Evolutionary conservation across 2,329 filamentous ascomycete genomes (phyloP).

Genomic region (Diplodia seriata): DNA sequence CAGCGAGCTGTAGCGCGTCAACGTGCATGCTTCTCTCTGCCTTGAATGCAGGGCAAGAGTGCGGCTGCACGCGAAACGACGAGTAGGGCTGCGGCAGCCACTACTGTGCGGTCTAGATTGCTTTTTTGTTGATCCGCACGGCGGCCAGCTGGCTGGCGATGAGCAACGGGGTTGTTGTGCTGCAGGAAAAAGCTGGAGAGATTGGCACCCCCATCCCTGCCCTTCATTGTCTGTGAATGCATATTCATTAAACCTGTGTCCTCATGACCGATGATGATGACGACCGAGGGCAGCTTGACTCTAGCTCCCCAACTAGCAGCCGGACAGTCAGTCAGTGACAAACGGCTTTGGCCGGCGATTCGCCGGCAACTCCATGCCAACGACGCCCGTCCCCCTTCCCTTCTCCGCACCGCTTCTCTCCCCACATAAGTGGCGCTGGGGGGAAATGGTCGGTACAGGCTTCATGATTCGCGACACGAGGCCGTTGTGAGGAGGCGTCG

Average conservation of each 20-base stretch:
- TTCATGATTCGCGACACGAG: constrained; percentile 15
- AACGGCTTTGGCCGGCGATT: background rate
- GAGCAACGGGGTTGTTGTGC: background rate
- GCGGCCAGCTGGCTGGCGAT: constrained; percentile 3
- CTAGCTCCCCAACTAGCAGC: background rate
- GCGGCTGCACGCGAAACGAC: background rate
- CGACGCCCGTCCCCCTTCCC: background rate
- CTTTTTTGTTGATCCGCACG: constrained; percentile 6
- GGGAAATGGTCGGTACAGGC: background rate
- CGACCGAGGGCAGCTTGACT: background rate
- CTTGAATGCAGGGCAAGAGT: background rate
- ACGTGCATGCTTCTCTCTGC: background rate
- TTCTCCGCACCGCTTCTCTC: constrained; percentile 1
- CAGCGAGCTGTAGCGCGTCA: background rate
- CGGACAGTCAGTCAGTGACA: background rate
- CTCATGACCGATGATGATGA: background rate
- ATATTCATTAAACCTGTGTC: background rate
- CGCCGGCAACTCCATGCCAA: background rate
- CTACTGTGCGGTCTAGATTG: constrained; percentile 9
- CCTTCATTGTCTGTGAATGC: background rate
- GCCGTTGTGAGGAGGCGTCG: background rate
- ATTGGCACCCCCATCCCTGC: constrained; percentile 1
- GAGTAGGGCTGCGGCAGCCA: background rate
- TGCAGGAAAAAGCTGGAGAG: background rate
- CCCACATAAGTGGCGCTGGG: background rate